A percentile compares a stretch with the other conserved stretches of the same genome.
phyloP scores from a whole-genome alignment of 306 rosid species.

The Fragaria nilgerrensis region DNA sequence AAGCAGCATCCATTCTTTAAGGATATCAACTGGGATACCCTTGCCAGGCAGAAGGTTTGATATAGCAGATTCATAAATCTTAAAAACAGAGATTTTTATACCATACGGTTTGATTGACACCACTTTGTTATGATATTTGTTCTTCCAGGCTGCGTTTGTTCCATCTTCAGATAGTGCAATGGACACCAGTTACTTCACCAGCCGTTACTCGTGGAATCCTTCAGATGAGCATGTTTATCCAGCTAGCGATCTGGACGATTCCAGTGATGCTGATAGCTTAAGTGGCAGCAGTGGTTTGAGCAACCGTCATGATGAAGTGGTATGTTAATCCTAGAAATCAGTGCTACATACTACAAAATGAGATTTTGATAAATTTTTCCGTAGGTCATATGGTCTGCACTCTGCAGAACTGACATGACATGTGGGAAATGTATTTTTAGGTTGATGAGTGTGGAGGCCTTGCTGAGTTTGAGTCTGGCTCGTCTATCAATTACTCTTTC shows the following conservation, averaged over 20 bases:
- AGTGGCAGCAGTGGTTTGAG: constrained; percentile 92
- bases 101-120: constrained; percentile 10
- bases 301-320: constrained; percentile 98
- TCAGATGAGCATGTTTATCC: constrained; percentile 60
- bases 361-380: background rate
- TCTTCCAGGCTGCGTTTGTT: constrained; percentile 96
- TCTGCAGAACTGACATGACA: constrained; percentile 33
- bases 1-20: constrained; percentile 90
- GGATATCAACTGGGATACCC: constrained; percentile 98
- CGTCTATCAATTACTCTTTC: constrained; percentile 83
- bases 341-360: background rate
- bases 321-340: constrained; percentile 32
- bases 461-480: constrained; percentile 82
- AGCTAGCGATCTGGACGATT: constrained; percentile 76
- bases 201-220: constrained; percentile 90
- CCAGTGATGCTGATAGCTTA: constrained; percentile 87
- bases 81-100: constrained; percentile 1
- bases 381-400: constrained; percentile 3
- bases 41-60: constrained; percentile 93
- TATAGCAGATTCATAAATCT: constrained; percentile 7
- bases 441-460: constrained; percentile 93
- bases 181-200: constrained; percentile 93
- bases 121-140: background rate
- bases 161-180: constrained; percentile 92
- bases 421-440: constrained; percentile 40